Conservation (phyloP, 2,329 filamentous ascomycete species). For the Fusarium neocosmosporiellum region DNA sequence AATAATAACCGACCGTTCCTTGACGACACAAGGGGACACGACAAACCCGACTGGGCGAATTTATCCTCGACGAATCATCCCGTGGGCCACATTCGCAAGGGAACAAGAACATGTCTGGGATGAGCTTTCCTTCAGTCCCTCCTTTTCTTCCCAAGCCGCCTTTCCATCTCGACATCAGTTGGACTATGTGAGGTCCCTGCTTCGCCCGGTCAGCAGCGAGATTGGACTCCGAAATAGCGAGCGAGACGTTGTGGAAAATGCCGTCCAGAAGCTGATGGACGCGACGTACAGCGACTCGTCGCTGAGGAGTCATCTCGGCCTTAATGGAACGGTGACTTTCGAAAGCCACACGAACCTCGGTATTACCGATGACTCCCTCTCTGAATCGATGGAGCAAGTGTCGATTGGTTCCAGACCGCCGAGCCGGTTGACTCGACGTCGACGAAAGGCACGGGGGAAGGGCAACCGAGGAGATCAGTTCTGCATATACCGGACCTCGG, state of each 20-base stretch:
- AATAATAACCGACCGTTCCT: conserved; percentile 46
- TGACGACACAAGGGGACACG: conserved; percentile 48
- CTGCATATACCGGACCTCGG: conserved; percentile 31
- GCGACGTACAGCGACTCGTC: conserved; percentile 39
- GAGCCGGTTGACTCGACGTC: no score
- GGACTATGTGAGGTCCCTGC: conserved; percentile 45
- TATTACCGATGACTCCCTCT: conserved; percentile 34
- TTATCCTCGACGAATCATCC: conserved; percentile 50
- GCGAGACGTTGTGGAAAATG: conserved; percentile 50
- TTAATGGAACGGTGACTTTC: conserved; percentile 50
- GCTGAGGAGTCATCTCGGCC: conserved; percentile 44
- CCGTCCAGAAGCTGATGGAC: conserved; percentile 48
- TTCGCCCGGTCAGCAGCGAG: conserved; percentile 50
- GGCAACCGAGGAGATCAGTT: conserved; percentile 49
- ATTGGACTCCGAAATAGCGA: conserved; percentile 48
- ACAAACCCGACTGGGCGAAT: conserved; percentile 49
- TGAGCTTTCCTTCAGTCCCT: conserved; percentile 35
- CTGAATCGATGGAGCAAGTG: conserved; percentile 37
- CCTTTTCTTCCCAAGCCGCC: conserved; percentile 41
- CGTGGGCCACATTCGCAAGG: conserved; percentile 48
- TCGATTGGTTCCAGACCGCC: no score
- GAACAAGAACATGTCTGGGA: conserved; percentile 48
- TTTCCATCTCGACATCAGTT: conserved; percentile 50
- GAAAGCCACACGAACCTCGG: conserved; percentile 52
- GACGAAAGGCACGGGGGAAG: conserved; percentile 40